These are phyloP conservation scores for Gastrolobium villosum DNA, from an alignment of 306 rosid genomes.

Conservation along the genomic window DNA sequence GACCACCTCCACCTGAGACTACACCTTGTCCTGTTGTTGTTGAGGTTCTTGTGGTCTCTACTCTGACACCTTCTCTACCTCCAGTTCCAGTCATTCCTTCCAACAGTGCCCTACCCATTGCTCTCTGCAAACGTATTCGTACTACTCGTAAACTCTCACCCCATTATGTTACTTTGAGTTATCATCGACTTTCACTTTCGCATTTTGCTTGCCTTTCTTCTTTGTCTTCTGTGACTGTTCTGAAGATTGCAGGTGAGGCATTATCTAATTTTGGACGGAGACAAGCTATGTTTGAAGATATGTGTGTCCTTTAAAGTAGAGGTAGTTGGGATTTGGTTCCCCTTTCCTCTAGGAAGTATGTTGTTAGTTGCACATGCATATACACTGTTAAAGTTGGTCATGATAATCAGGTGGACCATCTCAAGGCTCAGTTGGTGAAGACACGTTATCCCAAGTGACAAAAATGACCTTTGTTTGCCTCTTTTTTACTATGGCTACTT, in stretches of 20 bases:
- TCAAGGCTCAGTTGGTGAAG: neutral
- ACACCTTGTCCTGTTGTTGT: no score
- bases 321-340: neutral
- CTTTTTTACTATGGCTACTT: no score
- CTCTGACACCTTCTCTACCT: no score
- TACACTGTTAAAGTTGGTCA: neutral
- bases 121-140: no score
- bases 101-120: no score
- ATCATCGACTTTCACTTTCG: neutral
- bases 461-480: no score
- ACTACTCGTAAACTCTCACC: neutral
- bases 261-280: neutral
- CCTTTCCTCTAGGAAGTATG: neutral
- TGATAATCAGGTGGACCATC: neutral
- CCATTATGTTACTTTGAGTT: neutral
- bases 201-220: neutral
- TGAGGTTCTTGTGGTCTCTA: no score
- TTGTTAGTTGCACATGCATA: neutral
- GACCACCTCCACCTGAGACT: no score
- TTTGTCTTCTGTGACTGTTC: neutral
- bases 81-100: no score
- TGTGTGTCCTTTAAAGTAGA: neutral
- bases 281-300: neutral
- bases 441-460: no score
- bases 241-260: neutral